Evolutionary conservation across 176 grass and related monocot species (phyloP), one percentile per base, ranked within the genome.

Genomic region (Lolium multiflorum): DNA sequence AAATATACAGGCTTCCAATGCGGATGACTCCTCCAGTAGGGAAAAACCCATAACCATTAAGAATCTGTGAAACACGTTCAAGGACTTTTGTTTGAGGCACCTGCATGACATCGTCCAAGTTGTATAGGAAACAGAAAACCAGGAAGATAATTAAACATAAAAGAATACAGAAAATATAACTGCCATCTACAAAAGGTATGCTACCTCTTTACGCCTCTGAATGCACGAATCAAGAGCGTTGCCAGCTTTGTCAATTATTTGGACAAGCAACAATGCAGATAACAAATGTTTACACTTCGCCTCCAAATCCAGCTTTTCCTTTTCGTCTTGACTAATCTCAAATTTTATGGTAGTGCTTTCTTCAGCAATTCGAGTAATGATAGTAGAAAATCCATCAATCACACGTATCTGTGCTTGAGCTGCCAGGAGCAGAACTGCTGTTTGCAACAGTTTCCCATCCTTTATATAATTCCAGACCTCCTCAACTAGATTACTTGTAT

Each of bases 151-250:
- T 21, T 20, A 21, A 58, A 10, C 2, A n/a, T 18, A 58, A 58
- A 20, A 61, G 3, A 61, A n/a, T 11, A 61, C 7, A 24, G 0
- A 10, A 3, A 61, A 11, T 62, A 12, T 62, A 62, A 62, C 59
- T 11, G n/a, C 58, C 20, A 61, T 24, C 9, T 11, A 22, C 20
- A 9, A 61, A 61, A 61, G 3, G 9, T 61, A 24, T 61, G n/a
- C 1, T 83, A 83, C 69, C 83, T 77, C 73, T 26, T 74, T 35
- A 86, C 44, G 62, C n/a, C 10, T 20, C 7, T 9, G 84, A 37
- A 79, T 60, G 26, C n/a, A 86, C 47, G 21, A 67, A 59, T 71
- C 63, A 59, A 79, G 84, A 49, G 37, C 15, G 57, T 79, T 77
- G 78, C 83, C 84, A 47, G 84, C 84, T 35, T 69, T 1, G n/a